These are phyloP conservation scores for Pseudogymnoascus sp. DNA, from an alignment of 2,329 filamentous ascomycete genomes.

Conservation along the genomic window DNA sequence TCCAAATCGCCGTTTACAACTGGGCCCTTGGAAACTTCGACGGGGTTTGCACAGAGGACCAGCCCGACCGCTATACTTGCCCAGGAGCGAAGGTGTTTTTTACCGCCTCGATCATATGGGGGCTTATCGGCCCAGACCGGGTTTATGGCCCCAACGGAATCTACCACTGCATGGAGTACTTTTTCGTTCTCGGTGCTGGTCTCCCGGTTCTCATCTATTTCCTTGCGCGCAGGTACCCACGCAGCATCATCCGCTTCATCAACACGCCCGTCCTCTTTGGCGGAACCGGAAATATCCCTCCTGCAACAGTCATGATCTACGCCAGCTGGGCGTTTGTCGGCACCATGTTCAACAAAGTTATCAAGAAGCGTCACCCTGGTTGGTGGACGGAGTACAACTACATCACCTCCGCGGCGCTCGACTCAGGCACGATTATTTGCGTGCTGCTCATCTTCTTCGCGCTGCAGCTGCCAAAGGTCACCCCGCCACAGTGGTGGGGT, in stretches of 20 bases:
- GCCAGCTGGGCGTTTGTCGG: slow-evolving; percentile 64
- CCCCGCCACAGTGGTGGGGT: slow-evolving; percentile 49
- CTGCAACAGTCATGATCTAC: slow-evolving; percentile 64
- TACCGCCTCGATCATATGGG: slow-evolving; percentile 66
- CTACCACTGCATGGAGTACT: slow-evolving; percentile 60
- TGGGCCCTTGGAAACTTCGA: slow-evolving; percentile 54
- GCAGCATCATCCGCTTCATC: slow-evolving; percentile 56
- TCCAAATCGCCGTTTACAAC: slow-evolving; percentile 59
- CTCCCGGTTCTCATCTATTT: slow-evolving; percentile 55
- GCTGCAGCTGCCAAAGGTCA: slow-evolving; percentile 51
- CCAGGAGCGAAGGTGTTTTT: slow-evolving; percentile 49
- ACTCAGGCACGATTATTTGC: slow-evolving; percentile 58
- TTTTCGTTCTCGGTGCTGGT: slow-evolving; percentile 60
- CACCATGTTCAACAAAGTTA: slow-evolving; percentile 59
- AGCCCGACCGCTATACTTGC: slow-evolving; percentile 50
- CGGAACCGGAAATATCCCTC: slow-evolving; percentile 55
- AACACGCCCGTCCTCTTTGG: slow-evolving; percentile 63
- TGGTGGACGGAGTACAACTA: slow-evolving; percentile 80
- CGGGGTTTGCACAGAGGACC: slow-evolving; percentile 50
- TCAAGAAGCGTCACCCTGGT: slow-evolving; percentile 56
- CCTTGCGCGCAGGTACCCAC: slow-evolving; percentile 50
- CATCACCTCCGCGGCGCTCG: slow-evolving; percentile 62
- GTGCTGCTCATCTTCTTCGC: slow-evolving; percentile 65
- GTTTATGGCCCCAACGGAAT: slow-evolving; percentile 59
- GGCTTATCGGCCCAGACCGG: slow-evolving; percentile 61